Conservation (phyloP, 1,139 yeast species). For the Hansenula lynferdii region DNA sequence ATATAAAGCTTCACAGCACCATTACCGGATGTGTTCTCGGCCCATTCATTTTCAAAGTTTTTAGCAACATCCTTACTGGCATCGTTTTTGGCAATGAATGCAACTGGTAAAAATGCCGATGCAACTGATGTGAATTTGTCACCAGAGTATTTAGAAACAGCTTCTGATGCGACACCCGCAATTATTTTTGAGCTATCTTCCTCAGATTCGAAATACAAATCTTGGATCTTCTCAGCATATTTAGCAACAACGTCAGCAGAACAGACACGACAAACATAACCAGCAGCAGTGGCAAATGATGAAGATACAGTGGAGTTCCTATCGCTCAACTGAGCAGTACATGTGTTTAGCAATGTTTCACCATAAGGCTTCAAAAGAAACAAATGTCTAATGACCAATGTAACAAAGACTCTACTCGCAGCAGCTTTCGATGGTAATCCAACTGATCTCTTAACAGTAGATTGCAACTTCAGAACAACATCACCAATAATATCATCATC, state of each 20-base stretch:
- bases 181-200: constrained; percentile 41
- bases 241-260: constrained; percentile 46
- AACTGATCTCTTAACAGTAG: constrained; percentile 56
- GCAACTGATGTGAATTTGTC: constrained; percentile 64
- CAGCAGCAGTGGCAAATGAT: constrained; percentile 78
- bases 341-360: constrained; percentile 52
- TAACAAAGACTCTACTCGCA: constrained; percentile 71
- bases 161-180: constrained; percentile 61
- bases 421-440: constrained; percentile 93
- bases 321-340: constrained; percentile 59
- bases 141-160: constrained; percentile 65
- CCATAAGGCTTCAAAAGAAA: constrained; percentile 55
- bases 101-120: constrained; percentile 67
- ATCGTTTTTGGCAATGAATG: constrained; percentile 77
- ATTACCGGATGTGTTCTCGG: constrained; percentile 69
- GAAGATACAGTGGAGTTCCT: constrained; percentile 68
- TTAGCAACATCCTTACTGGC: constrained; percentile 39
- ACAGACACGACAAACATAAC: constrained; percentile 68
- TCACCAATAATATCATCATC: constrained; percentile 46
- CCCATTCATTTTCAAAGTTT: constrained; percentile 68
- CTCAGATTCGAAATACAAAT: constrained; percentile 59
- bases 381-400: constrained; percentile 55
- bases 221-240: constrained; percentile 47
- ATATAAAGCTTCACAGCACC: constrained; percentile 70
- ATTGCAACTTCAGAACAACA: constrained; percentile 43